Evolutionary conservation across 2,329 filamentous ascomycete species (phyloP).

Genomic region (Fusarium goolgardi): DNA sequence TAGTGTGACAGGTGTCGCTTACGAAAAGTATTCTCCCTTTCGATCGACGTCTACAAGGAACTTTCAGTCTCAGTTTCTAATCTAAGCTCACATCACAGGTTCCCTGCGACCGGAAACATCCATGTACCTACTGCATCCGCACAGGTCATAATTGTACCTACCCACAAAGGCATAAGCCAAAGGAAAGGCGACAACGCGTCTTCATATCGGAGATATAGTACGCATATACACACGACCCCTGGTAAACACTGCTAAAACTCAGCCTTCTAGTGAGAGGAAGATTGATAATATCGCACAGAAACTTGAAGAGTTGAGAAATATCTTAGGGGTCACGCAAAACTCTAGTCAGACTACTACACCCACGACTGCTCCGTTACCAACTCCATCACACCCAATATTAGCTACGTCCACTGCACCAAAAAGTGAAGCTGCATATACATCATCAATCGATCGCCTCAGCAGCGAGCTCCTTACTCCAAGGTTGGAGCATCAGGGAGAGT

Average conservation of each 20-base stretch:
- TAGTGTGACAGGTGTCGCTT: background rate
- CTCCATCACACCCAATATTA: no score
- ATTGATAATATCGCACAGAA: slow-evolving; percentile 52
- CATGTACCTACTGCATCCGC: background rate
- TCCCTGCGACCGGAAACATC: background rate
- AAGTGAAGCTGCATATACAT: slow-evolving; percentile 50
- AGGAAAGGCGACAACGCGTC: background rate
- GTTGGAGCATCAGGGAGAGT: slow-evolving; percentile 51
- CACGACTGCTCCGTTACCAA: fast-evolving
- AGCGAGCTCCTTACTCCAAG: background rate
- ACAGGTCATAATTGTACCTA: background rate
- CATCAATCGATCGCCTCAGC: slow-evolving; percentile 9
- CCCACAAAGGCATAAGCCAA: background rate
- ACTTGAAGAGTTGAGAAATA: slow-evolving; percentile 44
- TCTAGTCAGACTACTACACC: background rate
- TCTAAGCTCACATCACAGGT: background rate
- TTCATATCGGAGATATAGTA: background rate
- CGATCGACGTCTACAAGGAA: no score
- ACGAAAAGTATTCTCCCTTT: background rate
- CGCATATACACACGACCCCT: background rate
- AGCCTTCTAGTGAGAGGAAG: slow-evolving; percentile 48
- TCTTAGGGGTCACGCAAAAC: background rate
- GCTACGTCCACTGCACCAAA: background rate
- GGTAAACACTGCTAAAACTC: fast-evolving
- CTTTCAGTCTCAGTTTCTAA: background rate